Evolutionary conservation across 176 grass and related monocot genomes (phyloP).

Genomic region (Zoysia japonica): DNA sequence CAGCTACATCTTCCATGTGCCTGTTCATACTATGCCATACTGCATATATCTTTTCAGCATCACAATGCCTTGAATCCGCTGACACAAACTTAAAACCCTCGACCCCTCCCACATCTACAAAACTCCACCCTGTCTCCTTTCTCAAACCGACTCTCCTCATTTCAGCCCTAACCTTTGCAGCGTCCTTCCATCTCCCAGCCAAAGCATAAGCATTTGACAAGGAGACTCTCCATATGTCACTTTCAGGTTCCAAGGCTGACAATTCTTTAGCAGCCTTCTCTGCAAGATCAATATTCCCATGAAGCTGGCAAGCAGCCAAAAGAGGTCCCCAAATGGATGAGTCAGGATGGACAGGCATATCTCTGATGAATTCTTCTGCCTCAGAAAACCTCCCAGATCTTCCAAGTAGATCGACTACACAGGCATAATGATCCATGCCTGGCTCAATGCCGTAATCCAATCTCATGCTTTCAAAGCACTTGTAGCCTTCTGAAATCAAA

Average conservation of each 20-base stretch:
- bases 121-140: slow-evolving; percentile 78
- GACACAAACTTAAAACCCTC: slow-evolving; percentile 59
- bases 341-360: slow-evolving; percentile 57
- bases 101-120: slow-evolving; percentile 58
- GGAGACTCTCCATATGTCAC: slow-evolving; percentile 66
- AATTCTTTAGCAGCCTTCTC: slow-evolving; percentile 54
- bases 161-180: slow-evolving; percentile 57
- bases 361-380: slow-evolving; percentile 58
- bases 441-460: slow-evolving; percentile 53
- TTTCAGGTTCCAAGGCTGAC: slow-evolving; percentile 54
- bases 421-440: slow-evolving; percentile 69
- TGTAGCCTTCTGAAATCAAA: slow-evolving; percentile 62
- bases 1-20: slow-evolving; percentile 48
- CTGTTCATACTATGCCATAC: slow-evolving; percentile 60
- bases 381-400: slow-evolving; percentile 57
- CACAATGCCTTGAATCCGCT: slow-evolving; percentile 58
- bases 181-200: slow-evolving; percentile 57
- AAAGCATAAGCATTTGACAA: slow-evolving; percentile 62
- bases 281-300: slow-evolving; percentile 61
- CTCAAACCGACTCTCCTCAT: slow-evolving; percentile 55
- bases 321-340: slow-evolving; percentile 67
- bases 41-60: slow-evolving; percentile 60
- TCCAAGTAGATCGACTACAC: slow-evolving; percentile 70
- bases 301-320: slow-evolving; percentile 59
- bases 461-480: slow-evolving; percentile 67